A percentile compares a stretch with the other conserved stretches of the same genome.
phyloP scores from a whole-genome alignment of 352 stramenopile genomes.

The Thalassiosira livingstoniorum region DNA sequence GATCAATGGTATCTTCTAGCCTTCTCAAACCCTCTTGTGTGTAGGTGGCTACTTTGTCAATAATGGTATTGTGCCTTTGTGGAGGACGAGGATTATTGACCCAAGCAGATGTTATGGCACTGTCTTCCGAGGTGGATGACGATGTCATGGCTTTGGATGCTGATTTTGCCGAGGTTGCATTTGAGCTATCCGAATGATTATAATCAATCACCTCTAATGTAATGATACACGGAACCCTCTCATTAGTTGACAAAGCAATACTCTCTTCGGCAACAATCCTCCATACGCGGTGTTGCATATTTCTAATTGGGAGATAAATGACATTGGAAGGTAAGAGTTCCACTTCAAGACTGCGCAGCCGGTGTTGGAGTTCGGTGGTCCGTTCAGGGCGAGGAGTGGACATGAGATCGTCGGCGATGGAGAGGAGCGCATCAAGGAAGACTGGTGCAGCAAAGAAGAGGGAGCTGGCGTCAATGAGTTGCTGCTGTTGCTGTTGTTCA shows the following conservation, averaged over 20 bases:
- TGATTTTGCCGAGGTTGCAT: constrained; percentile 14
- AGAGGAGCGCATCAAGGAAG: constrained; percentile 82
- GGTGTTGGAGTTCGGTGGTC: constrained; percentile 61
- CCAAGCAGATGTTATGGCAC: constrained; percentile 48
- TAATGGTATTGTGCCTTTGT: constrained; percentile 71
- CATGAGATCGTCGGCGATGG: constrained; percentile 82
- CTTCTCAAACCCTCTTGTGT: constrained; percentile 61
- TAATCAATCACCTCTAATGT: constrained; percentile 83
- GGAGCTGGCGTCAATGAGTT: constrained; percentile 43
- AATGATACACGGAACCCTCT: constrained; percentile 84
- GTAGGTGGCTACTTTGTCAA: constrained; percentile 75
- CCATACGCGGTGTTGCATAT: constrained; percentile 81
- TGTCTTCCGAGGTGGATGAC: constrained; percentile 36
- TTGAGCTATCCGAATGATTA: constrained; percentile 10
- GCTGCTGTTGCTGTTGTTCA: too few relatives aligned
- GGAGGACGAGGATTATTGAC: constrained; percentile 63
- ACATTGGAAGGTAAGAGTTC: constrained; percentile 81
- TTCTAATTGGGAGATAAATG: constrained; percentile 79
- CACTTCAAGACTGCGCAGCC: constrained; percentile 73
- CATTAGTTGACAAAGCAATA: constrained; percentile 81
- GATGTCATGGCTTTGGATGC: too few relatives aligned
- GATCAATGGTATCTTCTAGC: constrained; percentile 55
- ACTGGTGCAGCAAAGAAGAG: constrained; percentile 78
- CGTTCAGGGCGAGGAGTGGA: constrained; percentile 56
- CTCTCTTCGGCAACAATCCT: constrained; percentile 79